Evolutionary conservation across 805 yeast genomes (phyloP).

Genomic region (Ogataea paradorogensis): DNA sequence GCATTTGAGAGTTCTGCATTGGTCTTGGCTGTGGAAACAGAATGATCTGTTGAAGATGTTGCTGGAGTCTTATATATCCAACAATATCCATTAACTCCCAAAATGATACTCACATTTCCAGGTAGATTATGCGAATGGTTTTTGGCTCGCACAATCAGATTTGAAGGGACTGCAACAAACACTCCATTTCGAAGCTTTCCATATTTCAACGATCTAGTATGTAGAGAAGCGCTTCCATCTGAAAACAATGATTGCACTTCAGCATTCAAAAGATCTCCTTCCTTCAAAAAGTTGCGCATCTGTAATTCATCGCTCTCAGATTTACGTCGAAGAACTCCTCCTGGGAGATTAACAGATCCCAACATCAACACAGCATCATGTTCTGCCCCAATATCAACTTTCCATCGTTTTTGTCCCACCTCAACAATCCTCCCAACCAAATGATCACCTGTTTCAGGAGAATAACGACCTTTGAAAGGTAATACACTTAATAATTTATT

Average conservation of each 20-base stretch:
- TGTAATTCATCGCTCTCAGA: constrained; percentile 94
- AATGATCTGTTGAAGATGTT: constrained; percentile 11
- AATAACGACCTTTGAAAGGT: constrained; percentile 83
- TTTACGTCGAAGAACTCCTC: constrained; percentile 92
- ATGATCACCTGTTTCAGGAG: constrained; percentile 96
- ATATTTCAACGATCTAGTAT: constrained; percentile 91
- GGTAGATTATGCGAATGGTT: constrained; percentile 88
- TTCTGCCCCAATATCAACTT: constrained; percentile 92
- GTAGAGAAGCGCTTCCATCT: constrained; percentile 91
- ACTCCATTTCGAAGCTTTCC: constrained; percentile 94
- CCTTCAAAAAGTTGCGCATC: constrained; percentile 91
- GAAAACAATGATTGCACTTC: constrained; percentile 88
- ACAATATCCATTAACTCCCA: constrained; percentile 93
- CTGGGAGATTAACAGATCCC: constrained; percentile 95
- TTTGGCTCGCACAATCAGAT: constrained; percentile 78
- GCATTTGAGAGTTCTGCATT: constrained; percentile 40
- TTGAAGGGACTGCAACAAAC: constrained; percentile 76
- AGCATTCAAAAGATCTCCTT: constrained; percentile 92
- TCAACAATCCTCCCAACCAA: constrained; percentile 91
- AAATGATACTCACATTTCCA: constrained; percentile 84
- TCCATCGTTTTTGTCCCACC: constrained; percentile 93
- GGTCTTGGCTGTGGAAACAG: constrained; percentile 26
- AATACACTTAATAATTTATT: constrained; percentile 82
- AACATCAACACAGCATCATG: constrained; percentile 90
- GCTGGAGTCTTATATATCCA: constrained; percentile 77